Conservation (phyloP, 495 filamentous ascomycete species). For the Astrothelium macrocarpum region DNA sequence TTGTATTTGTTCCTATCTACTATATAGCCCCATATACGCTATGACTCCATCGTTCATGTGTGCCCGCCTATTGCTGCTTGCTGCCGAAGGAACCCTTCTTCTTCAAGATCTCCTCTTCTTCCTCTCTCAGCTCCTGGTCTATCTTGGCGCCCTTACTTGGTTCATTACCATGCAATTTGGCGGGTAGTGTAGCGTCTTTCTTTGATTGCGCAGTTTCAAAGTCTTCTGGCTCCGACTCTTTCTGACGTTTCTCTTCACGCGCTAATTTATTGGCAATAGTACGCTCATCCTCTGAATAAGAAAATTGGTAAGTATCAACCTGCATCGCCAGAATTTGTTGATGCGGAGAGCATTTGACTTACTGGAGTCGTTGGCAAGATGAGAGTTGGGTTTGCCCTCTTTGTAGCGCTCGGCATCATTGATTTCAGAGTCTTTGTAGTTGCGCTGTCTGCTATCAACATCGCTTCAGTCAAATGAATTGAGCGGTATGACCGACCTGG, state of each 20-base stretch:
- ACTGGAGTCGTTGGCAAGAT: conserved; percentile 66
- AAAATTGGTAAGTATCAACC: conserved; percentile 4
- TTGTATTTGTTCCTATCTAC: background rate
- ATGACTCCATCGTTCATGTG: background rate
- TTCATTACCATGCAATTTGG: conserved; percentile 34
- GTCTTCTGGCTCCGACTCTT: conserved; percentile 34
- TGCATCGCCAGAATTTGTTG: background rate
- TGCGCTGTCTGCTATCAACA: conserved; percentile 39
- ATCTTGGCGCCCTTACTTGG: conserved; percentile 38
- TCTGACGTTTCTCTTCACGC: conserved; percentile 45
- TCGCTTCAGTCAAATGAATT: background rate
- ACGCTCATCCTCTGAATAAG: conserved; percentile 59
- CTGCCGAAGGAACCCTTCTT: conserved; percentile 36
- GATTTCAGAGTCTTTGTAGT: conserved; percentile 46
- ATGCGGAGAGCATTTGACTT: conserved; percentile 15
- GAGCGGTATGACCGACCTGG: conserved; percentile 28
- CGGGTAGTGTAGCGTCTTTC: conserved; percentile 56
- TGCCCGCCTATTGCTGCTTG: conserved; percentile 29
- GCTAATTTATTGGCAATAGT: conserved; percentile 70
- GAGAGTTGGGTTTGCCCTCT: conserved; percentile 57
- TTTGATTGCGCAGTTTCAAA: conserved; percentile 48
- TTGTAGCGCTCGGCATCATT: conserved; percentile 48
- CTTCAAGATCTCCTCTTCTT: conserved; percentile 34
- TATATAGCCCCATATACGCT: background rate
- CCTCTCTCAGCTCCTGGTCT: conserved; percentile 35